Evolutionary conservation across 1,284 basidiomycete species (phyloP).

Genomic region (Leucoagaricus sp.): DNA sequence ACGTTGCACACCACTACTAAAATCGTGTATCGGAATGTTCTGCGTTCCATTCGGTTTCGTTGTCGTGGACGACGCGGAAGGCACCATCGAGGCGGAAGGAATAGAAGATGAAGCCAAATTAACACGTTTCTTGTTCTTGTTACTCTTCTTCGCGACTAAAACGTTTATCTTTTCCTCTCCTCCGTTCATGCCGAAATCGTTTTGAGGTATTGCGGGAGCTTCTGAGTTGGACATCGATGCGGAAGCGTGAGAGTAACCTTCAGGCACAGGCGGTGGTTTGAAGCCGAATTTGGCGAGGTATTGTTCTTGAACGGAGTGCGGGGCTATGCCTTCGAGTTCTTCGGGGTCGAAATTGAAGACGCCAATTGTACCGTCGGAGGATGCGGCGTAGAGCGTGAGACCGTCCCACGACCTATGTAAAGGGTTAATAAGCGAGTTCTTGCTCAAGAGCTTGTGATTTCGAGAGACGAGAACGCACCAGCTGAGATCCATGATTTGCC

Average conservation of each 20-base stretch:
- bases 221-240: conserved; percentile 32
- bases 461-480: conserved; percentile 78
- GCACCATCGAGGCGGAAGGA: conserved; percentile 23
- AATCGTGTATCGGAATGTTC: conserved; percentile 18
- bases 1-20: neutral
- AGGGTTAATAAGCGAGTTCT: too few relatives aligned
- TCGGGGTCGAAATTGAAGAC: conserved; percentile 81
- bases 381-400: conserved; percentile 89
- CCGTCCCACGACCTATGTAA: conserved; percentile 84
- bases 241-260: conserved; percentile 61
- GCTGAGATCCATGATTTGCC: conserved; percentile 93
- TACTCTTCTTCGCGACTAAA: conserved; percentile 70
- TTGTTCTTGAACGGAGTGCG: conserved; percentile 70
- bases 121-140: conserved; percentile 64
- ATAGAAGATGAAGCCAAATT: conserved; percentile 37
- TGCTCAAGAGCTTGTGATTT: too few relatives aligned
- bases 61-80: conserved; percentile 15
- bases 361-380: conserved; percentile 92
- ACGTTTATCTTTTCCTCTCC: conserved; percentile 65
- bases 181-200: conserved; percentile 27
- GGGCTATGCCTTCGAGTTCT: conserved; percentile 85
- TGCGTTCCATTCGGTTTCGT: conserved; percentile 27
- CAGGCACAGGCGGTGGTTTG: conserved; percentile 58
- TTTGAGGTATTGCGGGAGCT: conserved; percentile 23
- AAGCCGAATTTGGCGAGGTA: conserved; percentile 85